Evolutionary conservation across 257 asterid genomes (phyloP).

Genomic region (Primulina eburnea): DNA sequence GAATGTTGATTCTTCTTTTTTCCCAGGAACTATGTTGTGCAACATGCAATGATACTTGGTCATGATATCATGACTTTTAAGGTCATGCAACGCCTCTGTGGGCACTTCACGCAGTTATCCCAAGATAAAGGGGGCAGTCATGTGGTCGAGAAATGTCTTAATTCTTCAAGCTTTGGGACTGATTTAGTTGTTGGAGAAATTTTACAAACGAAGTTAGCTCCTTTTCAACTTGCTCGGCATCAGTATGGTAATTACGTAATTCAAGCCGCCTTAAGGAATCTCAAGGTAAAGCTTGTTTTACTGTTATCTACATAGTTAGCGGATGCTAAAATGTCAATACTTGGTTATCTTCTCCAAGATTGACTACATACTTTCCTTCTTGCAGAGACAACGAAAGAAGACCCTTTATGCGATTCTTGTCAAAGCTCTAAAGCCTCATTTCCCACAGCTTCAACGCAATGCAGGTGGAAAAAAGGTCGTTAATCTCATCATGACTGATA

Average conservation of each 20-base stretch:
- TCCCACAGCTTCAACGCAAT: background rate
- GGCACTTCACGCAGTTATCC: conserved; percentile 28
- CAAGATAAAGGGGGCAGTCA: conserved; percentile 32
- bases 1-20: background rate
- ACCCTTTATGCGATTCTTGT: background rate
- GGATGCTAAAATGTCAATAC: background rate
- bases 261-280: conserved; percentile 33
- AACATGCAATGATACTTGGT: conserved; percentile 23
- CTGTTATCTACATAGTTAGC: background rate
- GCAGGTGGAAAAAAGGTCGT: conserved; percentile 9
- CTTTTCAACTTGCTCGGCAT: conserved; percentile 29
- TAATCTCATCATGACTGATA: background rate
- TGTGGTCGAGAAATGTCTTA: conserved; percentile 43
- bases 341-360: background rate
- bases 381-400: background rate
- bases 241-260: conserved; percentile 48
- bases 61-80: background rate
- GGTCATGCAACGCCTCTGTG: conserved; percentile 15
- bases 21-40: conserved; percentile 49
- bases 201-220: background rate
- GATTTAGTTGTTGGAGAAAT: conserved; percentile 26
- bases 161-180: conserved; percentile 6
- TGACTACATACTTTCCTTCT: background rate
- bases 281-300: conserved; percentile 25
- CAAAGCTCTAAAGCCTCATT: conserved; percentile 10